These are phyloP conservation scores for Aspergillus nomiae DNA, from an alignment of 2,329 filamentous ascomycete species.

Conservation along the genomic window DNA sequence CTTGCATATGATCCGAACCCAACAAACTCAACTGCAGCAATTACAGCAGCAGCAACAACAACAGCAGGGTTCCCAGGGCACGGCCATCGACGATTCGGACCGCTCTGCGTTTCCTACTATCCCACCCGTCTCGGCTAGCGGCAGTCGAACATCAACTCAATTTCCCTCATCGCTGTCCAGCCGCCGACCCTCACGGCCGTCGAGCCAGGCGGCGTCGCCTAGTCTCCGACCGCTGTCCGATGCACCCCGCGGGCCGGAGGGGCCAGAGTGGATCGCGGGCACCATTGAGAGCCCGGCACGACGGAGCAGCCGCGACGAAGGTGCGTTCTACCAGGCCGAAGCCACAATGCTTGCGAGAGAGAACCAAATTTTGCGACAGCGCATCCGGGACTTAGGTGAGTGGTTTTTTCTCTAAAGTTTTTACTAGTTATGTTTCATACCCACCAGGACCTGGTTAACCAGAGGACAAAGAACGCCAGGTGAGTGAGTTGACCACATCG, in stretches of 20 bases:
- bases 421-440: background rate
- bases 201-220: slow-evolving; percentile 42
- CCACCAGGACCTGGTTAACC: background rate
- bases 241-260: slow-evolving; percentile 25
- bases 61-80: slow-evolving; percentile 16
- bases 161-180: slow-evolving; percentile 37
- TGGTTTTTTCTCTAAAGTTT: slow-evolving; percentile 10
- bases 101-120: slow-evolving; percentile 42
- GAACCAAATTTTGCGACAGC: slow-evolving; percentile 50
- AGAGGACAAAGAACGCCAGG: slow-evolving; percentile 31
- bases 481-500: slow-evolving; percentile 31
- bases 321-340: slow-evolving; percentile 51
- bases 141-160: slow-evolving; percentile 37
- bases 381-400: slow-evolving; percentile 51
- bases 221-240: slow-evolving; percentile 36
- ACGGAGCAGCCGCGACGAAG: slow-evolving; percentile 49
- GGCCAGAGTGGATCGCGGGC: slow-evolving; percentile 28
- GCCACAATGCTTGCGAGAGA: slow-evolving; percentile 49
- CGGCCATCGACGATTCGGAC: slow-evolving; percentile 49
- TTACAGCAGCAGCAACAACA: slow-evolving; percentile 38
- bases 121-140: slow-evolving; percentile 28
- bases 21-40: slow-evolving; percentile 49
- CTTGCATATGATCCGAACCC: slow-evolving; percentile 51
- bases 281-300: slow-evolving; percentile 31
- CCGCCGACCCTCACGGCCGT: slow-evolving; percentile 36